Conservation (phyloP, 352 stramenopile genomes). For the Pythium brassicae region DNA sequence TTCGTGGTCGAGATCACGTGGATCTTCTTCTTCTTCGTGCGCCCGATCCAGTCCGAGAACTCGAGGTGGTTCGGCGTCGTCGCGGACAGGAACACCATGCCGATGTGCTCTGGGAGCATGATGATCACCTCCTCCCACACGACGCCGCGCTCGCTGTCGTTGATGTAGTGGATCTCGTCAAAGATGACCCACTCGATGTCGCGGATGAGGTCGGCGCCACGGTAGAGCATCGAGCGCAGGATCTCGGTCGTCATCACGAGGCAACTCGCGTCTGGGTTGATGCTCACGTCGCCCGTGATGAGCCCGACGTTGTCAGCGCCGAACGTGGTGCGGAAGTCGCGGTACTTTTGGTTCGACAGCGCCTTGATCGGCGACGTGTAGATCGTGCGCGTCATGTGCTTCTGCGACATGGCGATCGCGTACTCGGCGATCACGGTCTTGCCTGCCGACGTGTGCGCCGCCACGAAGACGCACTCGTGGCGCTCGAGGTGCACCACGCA, state of each 20-base stretch:
- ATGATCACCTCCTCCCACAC: conserved; percentile 99
- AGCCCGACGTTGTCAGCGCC: conserved; percentile 93
- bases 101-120: conserved; percentile 96
- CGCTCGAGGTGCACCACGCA: conserved; percentile 93
- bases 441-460: conserved; percentile 95
- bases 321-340: conserved; percentile 94
- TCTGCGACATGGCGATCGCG: conserved; percentile 93
- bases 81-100: conserved; percentile 97
- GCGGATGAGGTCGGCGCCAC: conserved; percentile 94
- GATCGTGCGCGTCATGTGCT: conserved; percentile 90
- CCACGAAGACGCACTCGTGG: conserved; percentile 94
- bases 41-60: conserved; percentile 99
- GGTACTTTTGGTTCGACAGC: conserved; percentile 98
- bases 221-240: conserved; percentile 94
- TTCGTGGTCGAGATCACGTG: conserved; percentile 98
- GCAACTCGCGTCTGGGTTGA: conserved; percentile 95
- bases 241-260: conserved; percentile 99
- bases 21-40: conserved; percentile 94
- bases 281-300: conserved; percentile 96
- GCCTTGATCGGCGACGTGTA: conserved; percentile 99
- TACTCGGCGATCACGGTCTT: conserved; percentile 99
- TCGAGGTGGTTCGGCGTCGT: conserved; percentile 99
- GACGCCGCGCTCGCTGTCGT: conserved; percentile 96
- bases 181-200: conserved; percentile 98
- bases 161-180: conserved; percentile 98